phyloP scores from a whole-genome alignment of 805 yeast species.

The Diddensiella transvaalensis region DNA sequence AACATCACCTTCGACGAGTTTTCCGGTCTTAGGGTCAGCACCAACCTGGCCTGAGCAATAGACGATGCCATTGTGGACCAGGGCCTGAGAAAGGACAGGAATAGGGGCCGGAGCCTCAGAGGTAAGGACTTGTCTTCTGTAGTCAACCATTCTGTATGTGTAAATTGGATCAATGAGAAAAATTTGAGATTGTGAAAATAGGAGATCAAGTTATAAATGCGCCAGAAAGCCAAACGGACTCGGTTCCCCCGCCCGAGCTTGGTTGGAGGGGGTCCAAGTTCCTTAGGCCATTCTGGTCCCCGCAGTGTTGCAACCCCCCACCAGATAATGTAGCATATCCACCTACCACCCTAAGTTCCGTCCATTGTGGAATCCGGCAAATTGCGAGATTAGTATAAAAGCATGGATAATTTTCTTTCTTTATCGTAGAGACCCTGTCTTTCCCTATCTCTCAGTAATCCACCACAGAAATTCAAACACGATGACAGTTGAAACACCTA shows the following conservation, averaged over 20 bases:
- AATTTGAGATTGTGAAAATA: background rate
- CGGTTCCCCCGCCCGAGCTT: background rate
- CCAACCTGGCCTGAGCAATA: conserved; percentile 77
- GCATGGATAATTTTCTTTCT: background rate
- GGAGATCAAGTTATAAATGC: background rate
- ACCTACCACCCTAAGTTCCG: background rate
- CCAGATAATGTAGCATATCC: background rate
- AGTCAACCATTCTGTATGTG: conserved; percentile 20
- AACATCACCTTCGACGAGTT: conserved; percentile 13
- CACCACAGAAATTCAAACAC: too few species aligned
- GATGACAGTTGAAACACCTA: conserved; percentile 1
- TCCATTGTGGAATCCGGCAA: background rate
- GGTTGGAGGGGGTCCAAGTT: background rate
- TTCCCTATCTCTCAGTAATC: too few species aligned
- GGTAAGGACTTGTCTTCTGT: conserved; percentile 42
- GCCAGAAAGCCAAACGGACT: background rate
- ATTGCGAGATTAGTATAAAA: background rate
- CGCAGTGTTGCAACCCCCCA: background rate
- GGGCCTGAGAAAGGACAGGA: conserved; percentile 83
- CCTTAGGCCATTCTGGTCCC: too few species aligned
- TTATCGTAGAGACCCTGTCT: background rate
- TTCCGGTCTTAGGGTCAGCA: conserved; percentile 13
- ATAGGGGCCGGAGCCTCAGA: conserved; percentile 83
- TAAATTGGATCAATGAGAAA: background rate
- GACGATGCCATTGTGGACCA: conserved; percentile 65